phyloP scores from a whole-genome alignment of 352 stramenopile genomes.

The Halophytophthora batemanensis region DNA sequence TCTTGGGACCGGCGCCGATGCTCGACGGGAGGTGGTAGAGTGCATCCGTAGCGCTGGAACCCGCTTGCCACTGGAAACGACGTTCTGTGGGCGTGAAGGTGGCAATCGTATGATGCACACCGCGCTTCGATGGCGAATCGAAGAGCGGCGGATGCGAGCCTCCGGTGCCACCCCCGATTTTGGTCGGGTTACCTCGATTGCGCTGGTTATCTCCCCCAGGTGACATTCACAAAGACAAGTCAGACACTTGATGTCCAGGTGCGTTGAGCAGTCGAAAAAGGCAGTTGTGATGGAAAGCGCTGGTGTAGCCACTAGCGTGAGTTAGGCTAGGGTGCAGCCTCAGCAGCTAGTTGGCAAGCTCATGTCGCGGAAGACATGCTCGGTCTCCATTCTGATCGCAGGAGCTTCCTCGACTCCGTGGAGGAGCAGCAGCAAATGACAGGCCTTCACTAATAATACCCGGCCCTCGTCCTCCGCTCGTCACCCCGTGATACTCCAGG shows the following conservation, averaged over 20 bases:
- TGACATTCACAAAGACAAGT: slow-evolving; percentile 1
- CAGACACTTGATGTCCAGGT: not conserved
- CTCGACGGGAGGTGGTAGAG: slow-evolving; percentile 69
- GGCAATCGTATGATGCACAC: slow-evolving; percentile 65
- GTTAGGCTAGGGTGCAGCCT: too few species aligned
- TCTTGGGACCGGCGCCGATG: slow-evolving; percentile 51
- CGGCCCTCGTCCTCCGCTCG: too few species aligned
- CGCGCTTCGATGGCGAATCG: slow-evolving; percentile 69
- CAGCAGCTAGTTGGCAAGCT: too few species aligned
- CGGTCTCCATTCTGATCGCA: too few species aligned
- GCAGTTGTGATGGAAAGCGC: too few species aligned
- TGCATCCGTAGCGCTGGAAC: slow-evolving; percentile 49
- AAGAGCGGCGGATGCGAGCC: slow-evolving; percentile 51
- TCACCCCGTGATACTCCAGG: too few species aligned
- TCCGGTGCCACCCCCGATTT: slow-evolving; percentile 16
- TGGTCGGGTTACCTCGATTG: slow-evolving; percentile 18
- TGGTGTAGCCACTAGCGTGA: too few species aligned
- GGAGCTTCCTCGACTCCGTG: too few species aligned
- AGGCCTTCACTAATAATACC: too few species aligned
- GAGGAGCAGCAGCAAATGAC: too few species aligned
- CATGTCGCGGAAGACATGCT: too few species aligned
- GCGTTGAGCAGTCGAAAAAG: too few species aligned
- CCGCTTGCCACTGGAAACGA: slow-evolving; percentile 73
- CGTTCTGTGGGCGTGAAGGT: slow-evolving; percentile 63
- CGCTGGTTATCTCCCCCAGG: slow-evolving; percentile 9